Conservation (phyloP, 768 basidiomycete genomes). For the Serpula lacrymans region DNA sequence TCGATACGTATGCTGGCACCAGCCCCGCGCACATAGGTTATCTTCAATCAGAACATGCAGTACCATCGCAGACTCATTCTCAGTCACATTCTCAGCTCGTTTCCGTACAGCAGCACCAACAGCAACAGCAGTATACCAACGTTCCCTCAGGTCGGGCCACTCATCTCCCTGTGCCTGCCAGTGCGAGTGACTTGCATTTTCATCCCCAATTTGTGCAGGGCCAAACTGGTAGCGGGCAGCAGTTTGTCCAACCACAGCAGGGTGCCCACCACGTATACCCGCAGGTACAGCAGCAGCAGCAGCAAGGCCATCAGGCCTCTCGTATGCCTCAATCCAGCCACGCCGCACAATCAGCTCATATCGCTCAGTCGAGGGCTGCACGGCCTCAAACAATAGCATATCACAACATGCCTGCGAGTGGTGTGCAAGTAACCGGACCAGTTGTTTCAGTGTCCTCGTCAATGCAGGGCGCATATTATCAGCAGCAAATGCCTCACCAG, state of each 20-base stretch:
- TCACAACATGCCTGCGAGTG: conserved; percentile 16
- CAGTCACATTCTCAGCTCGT: no score
- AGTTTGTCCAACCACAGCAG: conserved; percentile 6
- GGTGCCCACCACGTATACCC: no score
- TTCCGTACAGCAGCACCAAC: no score
- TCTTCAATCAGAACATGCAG: no score
- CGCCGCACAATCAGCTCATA: background rate
- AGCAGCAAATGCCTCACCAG: conserved; percentile 2
- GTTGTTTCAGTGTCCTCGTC: background rate
- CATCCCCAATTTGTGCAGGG: no score
- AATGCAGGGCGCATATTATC: background rate
- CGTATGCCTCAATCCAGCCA: conserved; percentile 11
- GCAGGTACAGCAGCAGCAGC: conserved; percentile 11
- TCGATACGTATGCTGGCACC: conserved; percentile 19
- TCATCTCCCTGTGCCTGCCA: background rate
- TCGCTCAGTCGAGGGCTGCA: conserved; percentile 28
- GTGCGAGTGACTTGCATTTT: no score
- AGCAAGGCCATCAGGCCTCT: conserved; percentile 15
- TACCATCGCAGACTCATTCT: no score
- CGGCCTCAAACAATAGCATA: conserved; percentile 22
- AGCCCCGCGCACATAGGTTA: no score
- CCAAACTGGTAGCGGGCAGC: background rate
- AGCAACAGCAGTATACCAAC: background rate
- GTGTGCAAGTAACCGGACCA: background rate
- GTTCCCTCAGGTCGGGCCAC: background rate